Evolutionary conservation across 495 filamentous ascomycete species (phyloP).

Genomic region (Amphirosellinia nigrospora): DNA sequence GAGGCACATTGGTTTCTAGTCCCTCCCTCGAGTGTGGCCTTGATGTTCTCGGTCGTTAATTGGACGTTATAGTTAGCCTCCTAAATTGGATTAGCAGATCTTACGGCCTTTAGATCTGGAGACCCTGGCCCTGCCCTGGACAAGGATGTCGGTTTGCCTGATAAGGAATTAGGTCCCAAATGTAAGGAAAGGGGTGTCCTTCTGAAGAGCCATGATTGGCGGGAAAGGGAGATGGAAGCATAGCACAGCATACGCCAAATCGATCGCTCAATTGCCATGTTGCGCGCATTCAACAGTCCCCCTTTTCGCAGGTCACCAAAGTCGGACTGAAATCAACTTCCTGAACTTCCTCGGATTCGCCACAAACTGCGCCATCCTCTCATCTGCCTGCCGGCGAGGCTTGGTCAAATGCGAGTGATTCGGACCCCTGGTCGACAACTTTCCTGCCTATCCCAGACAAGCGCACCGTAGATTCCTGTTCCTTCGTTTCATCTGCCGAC

Average conservation of each 20-base stretch:
- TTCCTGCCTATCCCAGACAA: slow-evolving; percentile 14
- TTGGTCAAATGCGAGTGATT: neutral
- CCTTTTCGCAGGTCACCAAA: neutral
- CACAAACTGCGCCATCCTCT: neutral
- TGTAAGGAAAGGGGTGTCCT: neutral
- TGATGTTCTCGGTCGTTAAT: slow-evolving; percentile 1
- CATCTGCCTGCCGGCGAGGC: neutral
- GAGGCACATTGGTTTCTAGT: neutral
- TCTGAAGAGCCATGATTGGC: slow-evolving; percentile 6
- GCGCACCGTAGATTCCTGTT: neutral
- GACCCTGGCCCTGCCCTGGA: neutral
- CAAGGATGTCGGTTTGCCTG: neutral
- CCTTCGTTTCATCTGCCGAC: slow-evolving; percentile 24
- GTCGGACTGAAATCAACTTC: neutral
- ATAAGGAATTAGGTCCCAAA: neutral
- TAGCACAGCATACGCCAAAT: neutral
- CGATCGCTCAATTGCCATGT: neutral
- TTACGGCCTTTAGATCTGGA: slow-evolving; percentile 10
- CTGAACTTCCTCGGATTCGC: neutral
- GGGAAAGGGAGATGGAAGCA: neutral
- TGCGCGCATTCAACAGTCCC: neutral
- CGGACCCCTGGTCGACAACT: slow-evolving; percentile 7
- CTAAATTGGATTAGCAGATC: slow-evolving; percentile 11
- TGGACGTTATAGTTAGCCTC: neutral
- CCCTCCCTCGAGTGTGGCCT: too few species aligned